A percentile compares a stretch with the other conserved stretches of the same genome.
These are phyloP conservation scores for Sarcomyxa edulis DNA, from an alignment of 768 basidiomycete genomes.

Conservation along the genomic window DNA sequence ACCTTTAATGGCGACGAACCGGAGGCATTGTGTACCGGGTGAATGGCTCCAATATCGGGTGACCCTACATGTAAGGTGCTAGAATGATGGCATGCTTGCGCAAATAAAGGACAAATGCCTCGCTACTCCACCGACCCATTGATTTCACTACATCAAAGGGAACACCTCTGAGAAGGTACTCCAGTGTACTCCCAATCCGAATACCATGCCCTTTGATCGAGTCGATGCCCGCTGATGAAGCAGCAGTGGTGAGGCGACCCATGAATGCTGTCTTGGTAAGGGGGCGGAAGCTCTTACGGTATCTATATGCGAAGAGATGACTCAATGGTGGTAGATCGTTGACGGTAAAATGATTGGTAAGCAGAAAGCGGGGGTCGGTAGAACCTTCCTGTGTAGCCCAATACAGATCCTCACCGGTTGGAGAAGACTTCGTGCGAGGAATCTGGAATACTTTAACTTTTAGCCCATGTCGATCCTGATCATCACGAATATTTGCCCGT, in stretches of 20 bases:
- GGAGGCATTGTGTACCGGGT: slow-evolving; percentile 12
- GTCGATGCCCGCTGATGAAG: slow-evolving; percentile 6
- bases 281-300: slow-evolving; percentile 7
- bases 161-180: slow-evolving; percentile 28
- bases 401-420: slow-evolving; percentile 23
- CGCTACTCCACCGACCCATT: slow-evolving; percentile 29
- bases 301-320: slow-evolving; percentile 25
- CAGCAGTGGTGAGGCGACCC: slow-evolving; percentile 8
- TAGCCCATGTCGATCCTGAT: slow-evolving; percentile 15
- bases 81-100: slow-evolving; percentile 20
- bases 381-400: slow-evolving; percentile 22
- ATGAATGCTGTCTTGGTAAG: slow-evolving; percentile 23
- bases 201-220: slow-evolving; percentile 23
- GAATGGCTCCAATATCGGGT: slow-evolving; percentile 9
- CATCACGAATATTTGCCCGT: slow-evolving; percentile 10
- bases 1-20: background rate
- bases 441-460: slow-evolving; percentile 16
- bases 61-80: slow-evolving; percentile 22
- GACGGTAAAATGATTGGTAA: slow-evolving; percentile 21
- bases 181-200: slow-evolving; percentile 24
- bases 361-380: slow-evolving; percentile 16
- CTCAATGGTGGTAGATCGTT: slow-evolving; percentile 18
- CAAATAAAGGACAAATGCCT: slow-evolving; percentile 24
- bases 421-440: slow-evolving; percentile 15
- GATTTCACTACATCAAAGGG: slow-evolving; percentile 31